Evolutionary conservation across 2,329 filamentous ascomycete species (phyloP).

Genomic region (Cadophora malorum): DNA sequence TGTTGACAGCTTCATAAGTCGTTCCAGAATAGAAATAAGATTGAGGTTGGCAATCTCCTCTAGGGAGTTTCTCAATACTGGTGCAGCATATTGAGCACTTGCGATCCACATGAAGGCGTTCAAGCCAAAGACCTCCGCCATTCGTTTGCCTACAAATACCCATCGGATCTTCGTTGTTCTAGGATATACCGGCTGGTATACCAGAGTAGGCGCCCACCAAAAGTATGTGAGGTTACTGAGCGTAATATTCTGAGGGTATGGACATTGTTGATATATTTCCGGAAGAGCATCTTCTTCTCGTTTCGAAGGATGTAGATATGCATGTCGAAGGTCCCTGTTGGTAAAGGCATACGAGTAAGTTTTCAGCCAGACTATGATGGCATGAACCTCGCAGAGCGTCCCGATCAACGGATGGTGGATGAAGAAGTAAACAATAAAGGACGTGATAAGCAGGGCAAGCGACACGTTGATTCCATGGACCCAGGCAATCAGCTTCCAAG

Average conservation of each 20-base stretch:
- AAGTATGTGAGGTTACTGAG: conserved; percentile 90
- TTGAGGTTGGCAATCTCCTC: conserved; percentile 85
- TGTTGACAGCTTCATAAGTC: conserved; percentile 92
- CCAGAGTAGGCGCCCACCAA: conserved; percentile 95
- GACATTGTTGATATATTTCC: conserved; percentile 79
- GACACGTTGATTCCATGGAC: conserved; percentile 85
- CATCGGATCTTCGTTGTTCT: conserved; percentile 82
- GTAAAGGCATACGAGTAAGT: conserved; percentile 95
- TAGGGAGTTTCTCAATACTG: conserved; percentile 86
- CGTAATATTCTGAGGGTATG: conserved; percentile 92
- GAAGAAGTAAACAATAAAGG: conserved; percentile 85
- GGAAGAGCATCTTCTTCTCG: conserved; percentile 75
- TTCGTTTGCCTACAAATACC: conserved; percentile 84
- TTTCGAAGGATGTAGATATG: conserved; percentile 77
- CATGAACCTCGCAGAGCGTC: conserved; percentile 87
- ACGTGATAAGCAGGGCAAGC: conserved; percentile 79
- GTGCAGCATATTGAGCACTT: conserved; percentile 91
- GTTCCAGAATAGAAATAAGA: conserved; percentile 81
- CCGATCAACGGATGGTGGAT: conserved; percentile 95
- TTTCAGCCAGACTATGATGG: conserved; percentile 95
- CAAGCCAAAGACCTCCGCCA: conserved; percentile 78
- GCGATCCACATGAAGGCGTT: conserved; percentile 94
- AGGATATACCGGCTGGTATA: conserved; percentile 97
- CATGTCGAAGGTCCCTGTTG: conserved; percentile 92
- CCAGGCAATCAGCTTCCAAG: conserved; percentile 82